phyloP scores from a whole-genome alignment of 805 yeast genomes.

The Cyberlindnera sargentensis region DNA sequence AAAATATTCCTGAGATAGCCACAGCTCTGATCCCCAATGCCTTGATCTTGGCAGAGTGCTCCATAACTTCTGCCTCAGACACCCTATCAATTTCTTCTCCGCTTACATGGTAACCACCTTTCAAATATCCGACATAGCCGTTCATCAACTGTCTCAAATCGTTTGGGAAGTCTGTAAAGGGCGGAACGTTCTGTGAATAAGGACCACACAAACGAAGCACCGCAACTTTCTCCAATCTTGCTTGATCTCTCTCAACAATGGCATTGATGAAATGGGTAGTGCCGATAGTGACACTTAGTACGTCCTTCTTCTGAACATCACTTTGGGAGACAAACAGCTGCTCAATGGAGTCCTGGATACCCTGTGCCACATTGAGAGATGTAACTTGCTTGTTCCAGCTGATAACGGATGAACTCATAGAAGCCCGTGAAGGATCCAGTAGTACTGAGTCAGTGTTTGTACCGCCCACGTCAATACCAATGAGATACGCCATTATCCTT shows the following conservation, averaged over 20 bases:
- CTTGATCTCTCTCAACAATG: slow-evolving; percentile 38
- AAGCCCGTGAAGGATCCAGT: slow-evolving; percentile 28
- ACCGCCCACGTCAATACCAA: slow-evolving; percentile 48
- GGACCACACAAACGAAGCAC: slow-evolving; percentile 40
- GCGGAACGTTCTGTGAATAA: slow-evolving; percentile 30
- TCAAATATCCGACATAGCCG: slow-evolving; percentile 30
- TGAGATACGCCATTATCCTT: slow-evolving; percentile 14
- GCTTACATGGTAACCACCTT: slow-evolving; percentile 38
- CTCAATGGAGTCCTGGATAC: slow-evolving; percentile 32
- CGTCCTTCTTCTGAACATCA: slow-evolving; percentile 21
- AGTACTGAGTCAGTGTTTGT: slow-evolving; percentile 44
- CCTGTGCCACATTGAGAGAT: slow-evolving; percentile 37
- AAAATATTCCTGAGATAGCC: slow-evolving; percentile 36
- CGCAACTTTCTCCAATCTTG: slow-evolving; percentile 37
- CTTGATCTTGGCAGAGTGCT: slow-evolving; percentile 28
- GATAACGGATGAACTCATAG: slow-evolving; percentile 26
- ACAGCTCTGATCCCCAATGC: slow-evolving; percentile 28
- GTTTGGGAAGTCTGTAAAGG: slow-evolving; percentile 39
- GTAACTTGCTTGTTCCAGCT: slow-evolving; percentile 38
- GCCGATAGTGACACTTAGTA: slow-evolving; percentile 41
- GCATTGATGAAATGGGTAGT: slow-evolving; percentile 48
- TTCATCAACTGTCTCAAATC: slow-evolving; percentile 29
- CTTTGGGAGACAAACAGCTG: slow-evolving; percentile 24
- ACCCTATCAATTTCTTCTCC: slow-evolving; percentile 31
- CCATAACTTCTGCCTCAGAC: slow-evolving; percentile 25